These are phyloP conservation scores for Papiliotrema terrestris DNA, from an alignment of 1,284 basidiomycete species.

Conservation along the genomic window DNA sequence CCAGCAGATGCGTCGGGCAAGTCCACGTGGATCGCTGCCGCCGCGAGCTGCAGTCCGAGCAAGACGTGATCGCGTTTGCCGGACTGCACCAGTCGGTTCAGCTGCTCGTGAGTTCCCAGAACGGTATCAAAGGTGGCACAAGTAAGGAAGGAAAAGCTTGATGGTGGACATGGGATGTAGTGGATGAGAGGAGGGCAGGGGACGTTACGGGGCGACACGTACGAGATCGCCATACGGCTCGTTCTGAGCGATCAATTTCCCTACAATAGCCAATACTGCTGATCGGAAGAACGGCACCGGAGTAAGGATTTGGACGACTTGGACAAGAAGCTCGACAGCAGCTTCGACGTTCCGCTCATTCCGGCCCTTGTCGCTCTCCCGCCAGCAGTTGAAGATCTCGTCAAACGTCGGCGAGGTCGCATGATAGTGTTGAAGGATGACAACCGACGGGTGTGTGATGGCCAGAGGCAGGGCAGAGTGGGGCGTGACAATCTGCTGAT, in stretches of 20 bases:
- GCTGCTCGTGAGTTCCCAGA: conserved; percentile 24
- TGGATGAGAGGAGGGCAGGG: too few species aligned
- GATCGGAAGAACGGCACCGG: conserved; percentile 49
- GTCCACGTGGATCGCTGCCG: conserved; percentile 42
- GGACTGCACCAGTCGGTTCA: conserved; percentile 41
- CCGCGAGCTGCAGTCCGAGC: conserved; percentile 35
- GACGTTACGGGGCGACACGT: too few species aligned
- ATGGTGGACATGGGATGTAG: too few species aligned
- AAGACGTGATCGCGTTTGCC: conserved; percentile 43
- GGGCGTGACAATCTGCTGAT: conserved; percentile 46
- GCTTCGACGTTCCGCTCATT: conserved; percentile 38
- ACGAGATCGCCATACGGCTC: conserved; percentile 42
- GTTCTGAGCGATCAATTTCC: conserved; percentile 34
- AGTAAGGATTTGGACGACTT: conserved; percentile 42
- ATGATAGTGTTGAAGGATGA: conserved; percentile 48
- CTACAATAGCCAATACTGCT: conserved; percentile 38
- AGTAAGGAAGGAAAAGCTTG: too few species aligned
- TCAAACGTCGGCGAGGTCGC: conserved; percentile 43
- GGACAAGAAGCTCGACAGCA: conserved; percentile 36
- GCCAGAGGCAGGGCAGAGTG: conserved; percentile 40
- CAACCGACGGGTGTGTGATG: conserved; percentile 44
- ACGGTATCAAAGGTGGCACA: too few species aligned
- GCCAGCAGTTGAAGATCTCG: conserved; percentile 48
- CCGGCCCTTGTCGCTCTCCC: conserved; percentile 37
- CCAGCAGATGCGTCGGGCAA: conserved; percentile 22